phyloP scores from a whole-genome alignment of 768 basidiomycete species.

The Astraeus odoratus region DNA sequence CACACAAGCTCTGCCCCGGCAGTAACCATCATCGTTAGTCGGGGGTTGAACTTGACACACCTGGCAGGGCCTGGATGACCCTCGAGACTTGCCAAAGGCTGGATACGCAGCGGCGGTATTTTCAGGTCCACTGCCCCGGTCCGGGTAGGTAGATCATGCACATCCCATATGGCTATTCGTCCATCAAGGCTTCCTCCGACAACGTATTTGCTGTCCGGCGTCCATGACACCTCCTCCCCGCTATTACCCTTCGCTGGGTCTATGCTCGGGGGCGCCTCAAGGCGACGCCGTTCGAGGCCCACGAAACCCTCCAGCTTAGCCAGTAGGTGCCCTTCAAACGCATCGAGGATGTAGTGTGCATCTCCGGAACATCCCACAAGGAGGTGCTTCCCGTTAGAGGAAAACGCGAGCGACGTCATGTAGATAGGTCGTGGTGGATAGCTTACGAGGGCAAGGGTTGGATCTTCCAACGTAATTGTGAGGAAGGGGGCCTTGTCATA shows the following conservation, averaged over 20 bases:
- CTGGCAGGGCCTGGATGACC: constrained; percentile 81
- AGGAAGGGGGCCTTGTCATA: constrained; percentile 92
- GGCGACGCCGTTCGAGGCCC: constrained; percentile 68
- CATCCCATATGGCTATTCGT: constrained; percentile 82
- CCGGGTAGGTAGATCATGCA: constrained; percentile 51
- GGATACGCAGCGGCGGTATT: constrained; percentile 42
- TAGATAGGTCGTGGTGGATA: constrained; percentile 84
- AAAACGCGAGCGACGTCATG: constrained; percentile 90
- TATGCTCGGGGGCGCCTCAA: constrained; percentile 45
- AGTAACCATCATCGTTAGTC: constrained; percentile 79
- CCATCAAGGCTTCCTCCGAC: constrained; percentile 84
- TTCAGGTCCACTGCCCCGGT: constrained; percentile 50
- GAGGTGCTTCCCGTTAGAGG: constrained; percentile 82
- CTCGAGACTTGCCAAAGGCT: constrained; percentile 49
- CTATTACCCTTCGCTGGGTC: constrained; percentile 74
- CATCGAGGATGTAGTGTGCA: constrained; percentile 90
- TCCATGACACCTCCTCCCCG: constrained; percentile 93
- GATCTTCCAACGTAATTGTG: constrained; percentile 76
- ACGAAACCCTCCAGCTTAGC: constrained; percentile 81
- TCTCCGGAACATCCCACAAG: constrained; percentile 90
- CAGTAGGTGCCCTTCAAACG: constrained; percentile 77
- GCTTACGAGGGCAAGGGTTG: constrained; percentile 62
- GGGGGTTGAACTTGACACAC: constrained; percentile 87
- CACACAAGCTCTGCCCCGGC: constrained; percentile 78
- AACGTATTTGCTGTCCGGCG: constrained; percentile 88